Evolutionary conservation across 352 stramenopile species (phyloP), one percentile per base, ranked within the genome.

Genomic region (Globisporangium polare): DNA sequence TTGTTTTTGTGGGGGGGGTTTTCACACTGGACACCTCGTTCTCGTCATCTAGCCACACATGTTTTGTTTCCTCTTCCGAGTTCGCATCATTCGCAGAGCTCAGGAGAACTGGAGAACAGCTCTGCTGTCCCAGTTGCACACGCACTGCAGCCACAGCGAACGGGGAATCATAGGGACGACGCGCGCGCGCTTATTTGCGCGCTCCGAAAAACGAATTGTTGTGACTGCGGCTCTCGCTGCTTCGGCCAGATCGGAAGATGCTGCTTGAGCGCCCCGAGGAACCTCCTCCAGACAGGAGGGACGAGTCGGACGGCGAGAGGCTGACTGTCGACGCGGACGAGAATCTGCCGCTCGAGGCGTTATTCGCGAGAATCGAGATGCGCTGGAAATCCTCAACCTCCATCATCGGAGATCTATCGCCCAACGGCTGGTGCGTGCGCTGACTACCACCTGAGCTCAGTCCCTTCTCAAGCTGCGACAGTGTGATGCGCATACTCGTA

Each of bases 401-500:
- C 66, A 87, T 66, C 10, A 69, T 68, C 20, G 66, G 59, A 3
- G 73, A 67, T 24, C 77, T 69, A 35, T 84, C 73, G 27, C 77
- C 51, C 18, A 54, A 26, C 13, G 49, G n/a, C 33, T 58, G 62
- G 27, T 26, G 66, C 62, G 57, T 45, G 20, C 75, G 73, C 5
- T 29, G 37, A 9, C 37, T 18, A 13, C 50, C 46, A 27, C 50
- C 27, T 27, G 61, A 54, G 27, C 58, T 43, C n/a, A 27, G 49
- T 27, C 46, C 58, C 27, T 68, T 71, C 35, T 92, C 81, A 35
- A 84, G 54, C 49, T 86, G 74, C 8, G 83, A 89, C 54, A 95
- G 58, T 13, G 86, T 95, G 57, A 95, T 95, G 22, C 86, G 80
- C 86, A 95, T 95, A 42, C 86, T 95, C 46, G 86, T 95, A 18